phyloP scores from a whole-genome alignment of 106 monocot species.

The Dendrobium catenatum region DNA sequence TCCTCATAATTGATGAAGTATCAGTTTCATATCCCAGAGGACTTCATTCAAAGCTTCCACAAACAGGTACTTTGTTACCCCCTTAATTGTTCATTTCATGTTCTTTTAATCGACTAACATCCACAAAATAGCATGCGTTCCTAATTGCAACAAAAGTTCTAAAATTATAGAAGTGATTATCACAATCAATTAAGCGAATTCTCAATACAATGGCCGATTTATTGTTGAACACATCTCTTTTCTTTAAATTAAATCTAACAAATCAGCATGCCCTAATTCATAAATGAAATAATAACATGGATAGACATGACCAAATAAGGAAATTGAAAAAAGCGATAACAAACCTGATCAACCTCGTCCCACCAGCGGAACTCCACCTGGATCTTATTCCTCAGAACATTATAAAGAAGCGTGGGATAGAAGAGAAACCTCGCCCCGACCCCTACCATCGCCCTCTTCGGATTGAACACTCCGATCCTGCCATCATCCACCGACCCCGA shows the following conservation, averaged over 20 bases:
- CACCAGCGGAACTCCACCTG: conserved; percentile 61
- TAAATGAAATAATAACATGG: not conserved
- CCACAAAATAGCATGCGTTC: not conserved
- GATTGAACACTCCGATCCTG: conserved; percentile 11
- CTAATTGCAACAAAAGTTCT: not conserved
- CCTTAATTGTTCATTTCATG: no score
- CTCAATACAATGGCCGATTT: not conserved
- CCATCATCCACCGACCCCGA: not conserved
- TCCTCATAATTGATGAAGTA: not conserved
- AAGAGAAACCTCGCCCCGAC: conserved; percentile 63
- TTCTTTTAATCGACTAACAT: no score
- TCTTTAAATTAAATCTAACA: not conserved
- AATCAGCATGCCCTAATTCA: not conserved
- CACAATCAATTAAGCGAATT: not conserved
- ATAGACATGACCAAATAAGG: not conserved
- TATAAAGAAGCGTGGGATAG: conserved; percentile 61
- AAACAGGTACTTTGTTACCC: no score
- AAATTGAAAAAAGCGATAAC: not conserved
- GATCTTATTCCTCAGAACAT: conserved; percentile 47
- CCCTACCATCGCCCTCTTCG: conserved; percentile 47
- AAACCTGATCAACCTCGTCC: conserved; percentile 63
- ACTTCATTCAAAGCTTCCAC: no score
- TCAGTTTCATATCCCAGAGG: not conserved
- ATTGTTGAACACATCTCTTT: not conserved
- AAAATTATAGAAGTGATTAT: not conserved